Evolutionary conservation across 805 yeast species (phyloP).

Genomic region (Priceomyces melissophilus): DNA sequence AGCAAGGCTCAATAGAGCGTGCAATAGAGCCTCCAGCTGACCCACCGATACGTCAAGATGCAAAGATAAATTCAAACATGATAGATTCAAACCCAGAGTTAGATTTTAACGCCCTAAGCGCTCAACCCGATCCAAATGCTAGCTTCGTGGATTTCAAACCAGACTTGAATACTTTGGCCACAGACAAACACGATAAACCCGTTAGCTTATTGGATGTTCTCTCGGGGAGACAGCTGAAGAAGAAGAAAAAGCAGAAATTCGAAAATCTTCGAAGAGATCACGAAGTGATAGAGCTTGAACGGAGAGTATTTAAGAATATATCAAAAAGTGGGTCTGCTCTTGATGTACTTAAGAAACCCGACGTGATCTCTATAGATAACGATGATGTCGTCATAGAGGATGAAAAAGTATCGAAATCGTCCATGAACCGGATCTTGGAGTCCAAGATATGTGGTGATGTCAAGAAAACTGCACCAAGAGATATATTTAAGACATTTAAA

Average conservation of each 20-base stretch:
- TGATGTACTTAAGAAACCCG: conserved; percentile 12
- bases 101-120: too few species aligned
- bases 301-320: conserved; percentile 15
- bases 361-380: neutral
- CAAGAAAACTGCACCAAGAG: conserved; percentile 30
- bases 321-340: conserved; percentile 15
- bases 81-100: too few species aligned
- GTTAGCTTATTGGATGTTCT: conserved; percentile 13
- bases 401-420: neutral
- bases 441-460: conserved; percentile 15
- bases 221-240: conserved; percentile 12
- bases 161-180: too few species aligned
- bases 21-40: too few species aligned
- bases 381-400: neutral
- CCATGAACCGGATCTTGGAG: conserved; percentile 11
- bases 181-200: too few species aligned
- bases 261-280: conserved; percentile 12
- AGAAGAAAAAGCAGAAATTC: conserved; percentile 4
- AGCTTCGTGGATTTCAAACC: too few species aligned
- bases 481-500: conserved; percentile 51
- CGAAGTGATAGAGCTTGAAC: conserved; percentile 21
- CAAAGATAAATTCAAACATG: too few species aligned
- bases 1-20: too few species aligned
- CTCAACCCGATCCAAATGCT: neutral
- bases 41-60: too few species aligned